Evolutionary conservation across 1,284 basidiomycete species (phyloP).

Genomic region (Mrakiaceae sp.): DNA sequence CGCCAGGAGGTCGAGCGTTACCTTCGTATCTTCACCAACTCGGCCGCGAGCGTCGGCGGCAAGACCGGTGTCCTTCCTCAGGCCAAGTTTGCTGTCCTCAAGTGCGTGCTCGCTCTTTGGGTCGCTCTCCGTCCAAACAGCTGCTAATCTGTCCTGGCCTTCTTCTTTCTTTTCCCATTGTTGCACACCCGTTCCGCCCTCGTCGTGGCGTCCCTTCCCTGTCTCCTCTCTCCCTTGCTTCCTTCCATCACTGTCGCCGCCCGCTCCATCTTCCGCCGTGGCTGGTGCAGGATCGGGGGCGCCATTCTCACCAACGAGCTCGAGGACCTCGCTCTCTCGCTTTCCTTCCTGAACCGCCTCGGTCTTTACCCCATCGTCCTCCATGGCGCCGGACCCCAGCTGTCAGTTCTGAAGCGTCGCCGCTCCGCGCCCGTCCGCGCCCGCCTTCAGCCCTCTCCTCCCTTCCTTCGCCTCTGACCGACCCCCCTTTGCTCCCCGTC

Average conservation of each 20-base stretch:
- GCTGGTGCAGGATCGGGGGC: constrained; percentile 56
- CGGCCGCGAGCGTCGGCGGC: constrained; percentile 43
- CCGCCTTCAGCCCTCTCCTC: not conserved
- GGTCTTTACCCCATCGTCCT: constrained; percentile 89
- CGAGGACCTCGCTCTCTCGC: constrained; percentile 78
- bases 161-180: not conserved
- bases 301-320: constrained; percentile 75
- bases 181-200: not conserved
- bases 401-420: constrained; percentile 32
- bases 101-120: constrained; percentile 34
- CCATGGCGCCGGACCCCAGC: constrained; percentile 87
- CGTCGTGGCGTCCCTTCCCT: not conserved
- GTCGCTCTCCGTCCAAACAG: not conserved
- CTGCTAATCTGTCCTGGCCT: not conserved
- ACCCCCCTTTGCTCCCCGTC: constrained; percentile 7
- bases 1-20: constrained; percentile 93
- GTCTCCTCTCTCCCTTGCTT: not conserved
- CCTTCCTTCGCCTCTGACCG: not conserved
- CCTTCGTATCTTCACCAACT: constrained; percentile 86
- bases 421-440: not conserved
- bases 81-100: constrained; percentile 87
- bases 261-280: constrained; percentile 16
- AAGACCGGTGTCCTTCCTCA: constrained; percentile 34
- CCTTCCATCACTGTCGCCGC: not conserved
- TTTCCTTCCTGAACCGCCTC: constrained; percentile 86